A percentile compares a stretch with the other conserved stretches of the same genome.
These are phyloP conservation scores for Pseudonitzschia multiseries DNA, from an alignment of 108 stramenopile genomes.

Conservation along the genomic window DNA sequence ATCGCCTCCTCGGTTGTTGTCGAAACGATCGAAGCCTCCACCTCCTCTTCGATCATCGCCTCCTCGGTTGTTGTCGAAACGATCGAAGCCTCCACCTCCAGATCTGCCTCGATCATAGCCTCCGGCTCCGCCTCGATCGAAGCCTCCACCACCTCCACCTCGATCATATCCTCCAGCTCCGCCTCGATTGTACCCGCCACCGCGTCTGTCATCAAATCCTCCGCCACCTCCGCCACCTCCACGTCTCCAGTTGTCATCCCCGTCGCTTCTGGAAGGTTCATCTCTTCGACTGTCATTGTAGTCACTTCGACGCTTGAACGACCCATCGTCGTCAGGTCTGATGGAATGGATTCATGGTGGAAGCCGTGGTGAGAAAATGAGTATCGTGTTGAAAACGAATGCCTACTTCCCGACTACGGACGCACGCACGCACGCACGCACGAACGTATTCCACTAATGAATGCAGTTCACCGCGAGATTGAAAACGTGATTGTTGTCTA, in stretches of 20 bases:
- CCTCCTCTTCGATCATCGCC: slow-evolving; percentile 26
- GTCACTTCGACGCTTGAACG: slow-evolving; percentile 52
- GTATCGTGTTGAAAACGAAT: neutral
- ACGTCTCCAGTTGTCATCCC: slow-evolving; percentile 51
- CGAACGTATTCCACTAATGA: neutral
- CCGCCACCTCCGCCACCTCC: slow-evolving; percentile 43
- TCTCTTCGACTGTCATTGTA: slow-evolving; percentile 27
- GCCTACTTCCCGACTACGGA: neutral
- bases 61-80: slow-evolving; percentile 4
- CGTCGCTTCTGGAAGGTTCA: slow-evolving; percentile 44
- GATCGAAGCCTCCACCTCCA: slow-evolving; percentile 14
- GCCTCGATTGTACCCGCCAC: slow-evolving; percentile 23
- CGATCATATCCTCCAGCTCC: slow-evolving; percentile 13
- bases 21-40: slow-evolving; percentile 9
- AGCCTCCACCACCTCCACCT: neutral
- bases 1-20: slow-evolving; percentile 15
- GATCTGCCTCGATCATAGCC: slow-evolving; percentile 1
- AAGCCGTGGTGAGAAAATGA: neutral
- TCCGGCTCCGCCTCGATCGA: slow-evolving; percentile 33
- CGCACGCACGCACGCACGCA: neutral
- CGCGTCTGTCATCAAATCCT: slow-evolving; percentile 29
- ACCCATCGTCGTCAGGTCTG: slow-evolving; percentile 68
- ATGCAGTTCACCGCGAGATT: too few relatives aligned
- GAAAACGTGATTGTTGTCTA: too few relatives aligned
- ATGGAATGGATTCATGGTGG: neutral